A percentile compares a stretch with the other conserved stretches of the same genome.
Conservation (phyloP, 2,329 filamentous ascomycete species). For the Zopfia rhizophila region DNA sequence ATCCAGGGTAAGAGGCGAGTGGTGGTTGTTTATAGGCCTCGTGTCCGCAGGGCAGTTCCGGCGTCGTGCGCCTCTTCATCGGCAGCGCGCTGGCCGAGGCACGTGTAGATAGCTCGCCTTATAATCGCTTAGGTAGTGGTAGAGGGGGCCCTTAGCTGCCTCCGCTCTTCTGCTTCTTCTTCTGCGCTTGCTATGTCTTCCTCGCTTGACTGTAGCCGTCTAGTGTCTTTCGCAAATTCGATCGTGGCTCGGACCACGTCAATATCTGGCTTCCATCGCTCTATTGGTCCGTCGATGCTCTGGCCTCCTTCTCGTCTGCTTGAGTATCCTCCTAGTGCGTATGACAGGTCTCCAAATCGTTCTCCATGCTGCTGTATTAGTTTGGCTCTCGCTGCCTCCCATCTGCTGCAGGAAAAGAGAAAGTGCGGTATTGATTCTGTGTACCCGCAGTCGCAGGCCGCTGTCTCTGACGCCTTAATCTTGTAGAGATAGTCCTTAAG, state of each 20-base stretch:
- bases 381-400: no score
- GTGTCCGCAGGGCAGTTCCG: conserved; percentile 23
- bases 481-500: no score
- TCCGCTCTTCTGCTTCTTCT: conserved; percentile 13
- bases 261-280: conserved; percentile 24
- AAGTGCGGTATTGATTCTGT: no score
- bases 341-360: no score
- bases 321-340: conserved; percentile 17
- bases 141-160: conserved; percentile 8
- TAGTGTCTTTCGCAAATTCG: conserved; percentile 18
- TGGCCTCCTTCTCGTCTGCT: conserved; percentile 18
- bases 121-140: conserved; percentile 9
- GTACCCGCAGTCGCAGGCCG: no score
- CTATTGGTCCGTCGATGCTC: conserved; percentile 17
- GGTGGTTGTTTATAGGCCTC: no score
- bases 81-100: conserved; percentile 14
- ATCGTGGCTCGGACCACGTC: conserved; percentile 23
- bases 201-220: conserved; percentile 7
- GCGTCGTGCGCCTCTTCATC: conserved; percentile 24
- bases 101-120: no score
- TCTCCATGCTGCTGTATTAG: no score
- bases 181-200: conserved; percentile 10
- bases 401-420: no score
- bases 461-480: no score
- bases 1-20: no score